Base-by-base conservation (phyloP, 345 rosid species). In the Draba incana region DNA sequence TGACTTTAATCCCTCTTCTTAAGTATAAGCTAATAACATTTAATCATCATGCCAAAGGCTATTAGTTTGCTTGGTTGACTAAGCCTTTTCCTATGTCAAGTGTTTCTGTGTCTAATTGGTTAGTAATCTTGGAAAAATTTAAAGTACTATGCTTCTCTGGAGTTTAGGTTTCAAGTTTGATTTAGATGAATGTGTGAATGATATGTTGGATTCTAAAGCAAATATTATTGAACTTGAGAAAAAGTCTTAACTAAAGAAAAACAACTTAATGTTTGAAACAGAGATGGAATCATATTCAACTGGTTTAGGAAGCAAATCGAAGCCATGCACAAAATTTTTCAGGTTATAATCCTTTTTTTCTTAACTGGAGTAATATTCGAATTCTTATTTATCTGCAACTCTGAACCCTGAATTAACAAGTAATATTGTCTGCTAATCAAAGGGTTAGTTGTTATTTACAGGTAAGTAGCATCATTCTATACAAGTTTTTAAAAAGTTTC, bases 261-360 rank as follows among this genome's bases (percentile, higher is more conserved):
- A 62, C 46, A 30, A 64, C 68, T 84, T 81, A 90, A 90, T 90
- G 76, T 88, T 78, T 86, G 88, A 56, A 81, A 89, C 97, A 91
- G 99, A 91, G 84, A 69, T 68, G 89, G 95, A 94, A 78, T 80
- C 88, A 66, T 82, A 86, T 77, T 83, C 90, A 82, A 81, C 87
- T 80, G 97, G 88, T 91, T 88, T 91, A 94, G 99, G 98, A 91
- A 94, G 98, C 99, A 94, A 94, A 89, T 91, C 88, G 88, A 94
- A 94, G 99, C 99, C 98, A 83, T 91, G 99, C 96, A 91, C 96
- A 79, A 94, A 94, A 79, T 94, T 87, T 91, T 94, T 83, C 99
- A 94, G 99, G 99, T 94, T 94, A 79, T 82, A 79, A 88, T 86
- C 88, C 54, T 81, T 78, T 48, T 47, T 69, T 45, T 82, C 81